These are phyloP conservation scores for Ophiostoma triangulosporum DNA, from an alignment of 2,329 filamentous ascomycete genomes.

Conservation along the genomic window DNA sequence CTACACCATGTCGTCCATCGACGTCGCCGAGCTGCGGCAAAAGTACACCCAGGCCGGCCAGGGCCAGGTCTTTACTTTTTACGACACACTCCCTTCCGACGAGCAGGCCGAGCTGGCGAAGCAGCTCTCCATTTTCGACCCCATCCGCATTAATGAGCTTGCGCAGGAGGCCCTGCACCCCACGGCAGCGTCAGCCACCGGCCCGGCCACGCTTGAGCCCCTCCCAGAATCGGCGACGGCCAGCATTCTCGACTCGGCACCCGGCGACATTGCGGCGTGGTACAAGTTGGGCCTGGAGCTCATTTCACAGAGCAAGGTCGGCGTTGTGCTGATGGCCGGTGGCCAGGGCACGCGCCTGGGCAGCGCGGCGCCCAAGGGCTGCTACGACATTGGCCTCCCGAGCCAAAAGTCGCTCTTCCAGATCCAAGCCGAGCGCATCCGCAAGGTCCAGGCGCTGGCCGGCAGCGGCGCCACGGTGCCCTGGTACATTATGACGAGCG, in stretches of 20 bases:
- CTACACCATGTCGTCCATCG: conserved; percentile 4
- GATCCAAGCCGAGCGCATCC: conserved; percentile 89
- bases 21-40: conserved; percentile 53
- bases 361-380: conserved; percentile 92
- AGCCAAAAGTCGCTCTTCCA: conserved; percentile 93
- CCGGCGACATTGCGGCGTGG: conserved; percentile 69
- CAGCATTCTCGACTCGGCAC: conserved; percentile 79
- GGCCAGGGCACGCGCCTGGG: conserved; percentile 91
- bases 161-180: conserved; percentile 72
- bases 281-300: conserved; percentile 72
- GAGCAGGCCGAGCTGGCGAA: conserved; percentile 71
- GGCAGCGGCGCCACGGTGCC: conserved; percentile 48
- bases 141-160: conserved; percentile 75
- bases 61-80: conserved; percentile 77
- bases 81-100: conserved; percentile 57
- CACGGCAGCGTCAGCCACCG: conserved; percentile 43
- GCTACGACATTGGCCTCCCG: conserved; percentile 89
- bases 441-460: conserved; percentile 71
- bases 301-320: conserved; percentile 60
- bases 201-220: conserved; percentile 56
- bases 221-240: conserved; percentile 76
- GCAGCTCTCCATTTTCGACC: conserved; percentile 73
- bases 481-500: conserved; percentile 99
- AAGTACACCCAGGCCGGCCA: conserved; percentile 65
- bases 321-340: conserved; percentile 91